Evolutionary conservation across 1,139 yeast genomes (phyloP).

Genomic region (Suhomyces taliae): DNA sequence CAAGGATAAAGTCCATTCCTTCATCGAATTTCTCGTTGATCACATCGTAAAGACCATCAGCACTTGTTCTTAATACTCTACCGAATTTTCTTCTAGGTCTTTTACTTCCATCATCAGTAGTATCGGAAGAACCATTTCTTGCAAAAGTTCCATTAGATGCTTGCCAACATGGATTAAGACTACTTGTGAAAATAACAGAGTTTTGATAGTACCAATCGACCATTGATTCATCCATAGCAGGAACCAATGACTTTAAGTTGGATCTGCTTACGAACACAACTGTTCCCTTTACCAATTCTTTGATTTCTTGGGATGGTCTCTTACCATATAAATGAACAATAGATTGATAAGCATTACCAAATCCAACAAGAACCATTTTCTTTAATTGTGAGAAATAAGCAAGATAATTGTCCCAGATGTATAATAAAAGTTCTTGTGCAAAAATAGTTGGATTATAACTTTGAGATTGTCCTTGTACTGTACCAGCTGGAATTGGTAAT

Average conservation of each 20-base stretch:
- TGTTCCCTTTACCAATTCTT: conserved; percentile 67
- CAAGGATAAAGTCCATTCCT: conserved; percentile 78
- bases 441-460: conserved; percentile 61
- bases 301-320: conserved; percentile 56
- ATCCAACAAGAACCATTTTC: conserved; percentile 78
- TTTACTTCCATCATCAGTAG: conserved; percentile 49
- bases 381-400: conserved; percentile 67
- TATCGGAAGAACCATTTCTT: conserved; percentile 15
- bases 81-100: conserved; percentile 90
- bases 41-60: conserved; percentile 74
- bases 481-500: conserved; percentile 28
- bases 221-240: conserved; percentile 84
- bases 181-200: conserved; percentile 77
- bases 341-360: conserved; percentile 88
- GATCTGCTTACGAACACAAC: conserved; percentile 69
- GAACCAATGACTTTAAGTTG: conserved; percentile 71
- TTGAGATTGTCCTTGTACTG: conserved; percentile 17
- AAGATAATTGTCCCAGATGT: conserved; percentile 89
- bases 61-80: conserved; percentile 71
- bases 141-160: conserved; percentile 28
- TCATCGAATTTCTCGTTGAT: conserved; percentile 83
- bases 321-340: conserved; percentile 87
- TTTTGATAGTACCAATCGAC: conserved; percentile 91
- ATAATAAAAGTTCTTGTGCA: conserved; percentile 74
- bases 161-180: conserved; percentile 78